Percentiles rank a stretch among this genome's conserved stretches.
Conservation (phyloP, 2,329 filamentous ascomycete species). For the Phialophora verrucosa region DNA sequence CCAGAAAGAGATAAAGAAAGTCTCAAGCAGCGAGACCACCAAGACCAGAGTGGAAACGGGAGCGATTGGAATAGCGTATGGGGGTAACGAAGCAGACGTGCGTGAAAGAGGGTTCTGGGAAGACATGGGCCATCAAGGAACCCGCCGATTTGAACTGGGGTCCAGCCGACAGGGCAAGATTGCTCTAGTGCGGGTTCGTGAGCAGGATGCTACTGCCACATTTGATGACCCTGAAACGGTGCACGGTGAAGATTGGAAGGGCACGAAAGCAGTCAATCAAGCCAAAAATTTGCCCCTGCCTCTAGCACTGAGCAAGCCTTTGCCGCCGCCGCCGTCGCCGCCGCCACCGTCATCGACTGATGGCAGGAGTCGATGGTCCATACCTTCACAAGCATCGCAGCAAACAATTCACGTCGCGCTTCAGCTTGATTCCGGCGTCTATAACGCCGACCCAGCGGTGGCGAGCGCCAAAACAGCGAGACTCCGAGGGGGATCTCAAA, state of each 20-base stretch:
- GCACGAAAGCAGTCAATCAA: neutral
- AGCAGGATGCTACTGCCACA: neutral
- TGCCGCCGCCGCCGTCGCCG: neutral
- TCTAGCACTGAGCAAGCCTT: neutral
- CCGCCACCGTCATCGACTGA: neutral
- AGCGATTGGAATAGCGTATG: conserved; percentile 17
- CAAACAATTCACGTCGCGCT: conserved; percentile 1
- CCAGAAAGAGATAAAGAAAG: neutral
- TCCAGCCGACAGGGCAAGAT: conserved; percentile 29
- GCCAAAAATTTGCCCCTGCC: conserved; percentile 19
- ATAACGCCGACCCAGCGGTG: neutral
- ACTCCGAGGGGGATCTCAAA: neutral
- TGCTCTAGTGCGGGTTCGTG: conserved; percentile 30
- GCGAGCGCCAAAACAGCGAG: neutral
- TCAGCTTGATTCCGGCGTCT: neutral
- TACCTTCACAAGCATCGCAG: neutral
- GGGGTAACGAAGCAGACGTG: neutral
- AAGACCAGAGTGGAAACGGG: conserved; percentile 16
- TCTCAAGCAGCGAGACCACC: neutral
- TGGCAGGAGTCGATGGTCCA: neutral
- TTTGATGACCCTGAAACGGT: neutral
- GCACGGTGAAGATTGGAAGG: neutral
- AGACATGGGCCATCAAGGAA: conserved; percentile 60
- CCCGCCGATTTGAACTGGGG: conserved; percentile 79
- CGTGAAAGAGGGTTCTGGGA: conserved; percentile 22